Percentiles rank a stretch among this genome's conserved stretches.
Evolutionary conservation across 192 early-diverging fungal genomes (phyloP).

Genomic region (Physocladia obscura): DNA sequence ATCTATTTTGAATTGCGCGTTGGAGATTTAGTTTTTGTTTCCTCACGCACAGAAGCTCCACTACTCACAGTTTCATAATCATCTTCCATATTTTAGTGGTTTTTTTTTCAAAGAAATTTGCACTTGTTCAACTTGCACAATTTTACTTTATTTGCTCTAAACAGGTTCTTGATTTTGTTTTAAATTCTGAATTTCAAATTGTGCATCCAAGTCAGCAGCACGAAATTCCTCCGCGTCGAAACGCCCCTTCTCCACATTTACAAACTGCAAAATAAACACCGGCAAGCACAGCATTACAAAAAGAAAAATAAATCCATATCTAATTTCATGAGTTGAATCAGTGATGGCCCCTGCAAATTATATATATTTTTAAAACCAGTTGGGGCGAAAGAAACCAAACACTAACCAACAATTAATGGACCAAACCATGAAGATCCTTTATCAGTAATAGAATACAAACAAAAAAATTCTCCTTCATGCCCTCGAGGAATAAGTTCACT

Average conservation of each 20-base stretch:
- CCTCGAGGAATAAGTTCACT: conserved; percentile 36
- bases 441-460: conserved; percentile 38
- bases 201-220: neutral
- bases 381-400: neutral
- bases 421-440: conserved; percentile 40
- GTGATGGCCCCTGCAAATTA: conserved; percentile 47
- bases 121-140: too few species aligned
- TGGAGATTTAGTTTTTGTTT: too few species aligned
- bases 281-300: conserved; percentile 13
- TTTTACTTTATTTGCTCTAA: too few species aligned
- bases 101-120: too few species aligned
- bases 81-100: too few species aligned
- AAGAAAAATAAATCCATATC: conserved; percentile 21
- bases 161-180: too few species aligned
- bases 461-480: conserved; percentile 42
- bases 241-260: neutral
- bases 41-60: too few species aligned
- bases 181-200: too few species aligned
- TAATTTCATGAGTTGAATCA: conserved; percentile 35
- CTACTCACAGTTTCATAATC: too few species aligned
- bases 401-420: conserved; percentile 33
- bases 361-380: neutral
- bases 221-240: neutral
- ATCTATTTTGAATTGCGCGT: too few species aligned
- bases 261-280: neutral